Base-by-base conservation (phyloP, 495 filamentous ascomycete species). In the Penicillium waksmanii region DNA sequence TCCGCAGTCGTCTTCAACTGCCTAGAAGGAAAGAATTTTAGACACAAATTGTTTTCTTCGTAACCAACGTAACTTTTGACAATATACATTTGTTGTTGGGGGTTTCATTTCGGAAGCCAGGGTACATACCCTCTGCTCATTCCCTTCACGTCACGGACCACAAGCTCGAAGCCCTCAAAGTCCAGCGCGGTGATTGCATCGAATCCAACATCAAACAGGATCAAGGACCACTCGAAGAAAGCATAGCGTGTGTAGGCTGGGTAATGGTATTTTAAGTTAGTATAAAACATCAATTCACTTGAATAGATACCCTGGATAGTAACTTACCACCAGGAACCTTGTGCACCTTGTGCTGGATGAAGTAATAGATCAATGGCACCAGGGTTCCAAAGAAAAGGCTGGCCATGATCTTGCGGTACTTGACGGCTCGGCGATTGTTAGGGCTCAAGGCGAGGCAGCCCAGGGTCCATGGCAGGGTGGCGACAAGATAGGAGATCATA, bases 301-400 rank as follows among this genome's bases (percentile, higher is more conserved):
- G n/a, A 54, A 34, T 8, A 2, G 7, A 27, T 27, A 27, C 23
- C 19, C 10, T 43, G 12, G 31, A 9, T 13, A 17, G 18, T 10
- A 55, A 73, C 86, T 77, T 80, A 98, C 95, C 95, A 87, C 95
- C 95, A 43, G 96, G 76, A 58, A 98, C 86, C 61, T 88, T 92
- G 71, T 98, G 93, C 47, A 99, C 89, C 75, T 98, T 99, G 79
- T 99, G 95, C 68, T 99, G 96, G 65, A 99, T 96, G 71, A 97
- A 99, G 68, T 89, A 99, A 77, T 98, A 98, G 35, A 97, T 83
- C 77, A 98, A 78, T 48, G 93, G 93, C 25, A 96, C 86, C 42
- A 98, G 75, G 2, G 91, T 96, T 51, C 89, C 90, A 70, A 98
- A 98, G 78, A 99, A 99, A 23, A 86, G 81, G 11, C 85, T 78